A percentile compares a stretch with the other conserved stretches of the same genome.
Evolutionary conservation across 768 basidiomycete genomes (phyloP).

Genomic region (Glaciozyma martinii): DNA sequence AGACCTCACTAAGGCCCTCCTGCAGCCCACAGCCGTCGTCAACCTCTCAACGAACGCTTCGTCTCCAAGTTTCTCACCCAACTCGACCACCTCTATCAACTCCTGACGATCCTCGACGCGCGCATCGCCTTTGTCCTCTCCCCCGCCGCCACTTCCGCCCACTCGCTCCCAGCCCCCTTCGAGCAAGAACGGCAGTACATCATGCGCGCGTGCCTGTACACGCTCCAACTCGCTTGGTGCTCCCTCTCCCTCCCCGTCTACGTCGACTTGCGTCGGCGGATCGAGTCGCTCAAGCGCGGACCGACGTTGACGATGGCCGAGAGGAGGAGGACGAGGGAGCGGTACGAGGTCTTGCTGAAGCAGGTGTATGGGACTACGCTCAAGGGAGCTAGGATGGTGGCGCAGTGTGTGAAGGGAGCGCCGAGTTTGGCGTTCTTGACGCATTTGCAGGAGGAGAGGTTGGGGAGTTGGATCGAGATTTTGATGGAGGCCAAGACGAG

Average conservation of each 20-base stretch:
- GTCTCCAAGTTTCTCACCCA: constrained; percentile 21
- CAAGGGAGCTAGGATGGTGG: constrained; percentile 27
- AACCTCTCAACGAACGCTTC: constrained; percentile 23
- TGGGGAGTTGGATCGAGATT: constrained; percentile 19
- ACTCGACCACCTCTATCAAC: constrained; percentile 25
- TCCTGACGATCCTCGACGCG: constrained; percentile 23
- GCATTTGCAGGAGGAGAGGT: constrained; percentile 20
- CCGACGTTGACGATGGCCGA: not conserved
- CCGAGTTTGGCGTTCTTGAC: constrained; percentile 26
- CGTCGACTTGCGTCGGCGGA: constrained; percentile 20
- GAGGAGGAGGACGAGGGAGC: constrained; percentile 3
- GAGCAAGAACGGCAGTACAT: constrained; percentile 23
- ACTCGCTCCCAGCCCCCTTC: constrained; percentile 25
- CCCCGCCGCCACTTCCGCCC: constrained; percentile 21
- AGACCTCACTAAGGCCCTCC: not conserved
- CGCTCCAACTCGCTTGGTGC: constrained; percentile 25
- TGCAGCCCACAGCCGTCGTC: constrained; percentile 18
- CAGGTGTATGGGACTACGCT: constrained; percentile 10
- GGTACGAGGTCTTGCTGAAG: constrained; percentile 8
- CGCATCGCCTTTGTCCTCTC: constrained; percentile 25
- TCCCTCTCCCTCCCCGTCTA: constrained; percentile 24
- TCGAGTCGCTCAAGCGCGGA: constrained; percentile 7
- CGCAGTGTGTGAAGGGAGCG: constrained; percentile 22
- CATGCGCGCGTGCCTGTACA: constrained; percentile 22
- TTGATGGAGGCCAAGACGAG: constrained; percentile 11